Base-by-base conservation (phyloP, 2,329 filamentous ascomycete genomes). In the Endocalyx cinctus region DNA sequence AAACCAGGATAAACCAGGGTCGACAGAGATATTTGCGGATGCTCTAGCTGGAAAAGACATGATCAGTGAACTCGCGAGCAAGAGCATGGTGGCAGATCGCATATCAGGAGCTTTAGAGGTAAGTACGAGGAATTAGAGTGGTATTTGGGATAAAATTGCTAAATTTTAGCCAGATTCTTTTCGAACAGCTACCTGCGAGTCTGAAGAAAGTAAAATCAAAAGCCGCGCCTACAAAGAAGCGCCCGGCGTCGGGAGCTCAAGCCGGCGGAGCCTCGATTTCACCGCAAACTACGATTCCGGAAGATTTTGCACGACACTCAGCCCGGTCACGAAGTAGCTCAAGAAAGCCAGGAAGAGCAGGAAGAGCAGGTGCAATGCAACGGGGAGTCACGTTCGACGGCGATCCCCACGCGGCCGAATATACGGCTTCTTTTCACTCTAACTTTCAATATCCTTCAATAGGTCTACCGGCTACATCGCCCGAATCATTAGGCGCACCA, bases 61-160 rank as follows among this genome's bases (percentile, higher is more conserved):
- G 42, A 75, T 97, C 39, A 77, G 80, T 31, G 80, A 79, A 12
- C 71, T 97, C 37, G 84, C 88, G 3, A 80, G 84, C 49, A 82
- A 84, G 50, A 96, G 88, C 53, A 74, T 94, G 70, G 88, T 89
- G 22, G 92, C 92, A 4, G 87, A 96, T 55, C 74, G 87, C 41
- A 92, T 94, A 51, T 87, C 85, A 1, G 72, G 70, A 28, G 83
- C 86, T 25, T 70, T 98, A 17, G 76, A 79, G 54, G 87, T 90
- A 70, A 58, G 77, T 63, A 34, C 17, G 7, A n/a, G 17, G 17
- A 13, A 14, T 17, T 26, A 17, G 30, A 11, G 31, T 6, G 18
- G 16, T 29, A 27, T 43, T 38, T 27, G 40, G 26, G 22, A 37
- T 25, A 50, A 23, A 47, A 27, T 29, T 17, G 17, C 28, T 23